Evolutionary conservation across 73 alveolate species (phyloP), one percentile per base, ranked within the genome.

Genomic region (Urostyla sp.): DNA sequence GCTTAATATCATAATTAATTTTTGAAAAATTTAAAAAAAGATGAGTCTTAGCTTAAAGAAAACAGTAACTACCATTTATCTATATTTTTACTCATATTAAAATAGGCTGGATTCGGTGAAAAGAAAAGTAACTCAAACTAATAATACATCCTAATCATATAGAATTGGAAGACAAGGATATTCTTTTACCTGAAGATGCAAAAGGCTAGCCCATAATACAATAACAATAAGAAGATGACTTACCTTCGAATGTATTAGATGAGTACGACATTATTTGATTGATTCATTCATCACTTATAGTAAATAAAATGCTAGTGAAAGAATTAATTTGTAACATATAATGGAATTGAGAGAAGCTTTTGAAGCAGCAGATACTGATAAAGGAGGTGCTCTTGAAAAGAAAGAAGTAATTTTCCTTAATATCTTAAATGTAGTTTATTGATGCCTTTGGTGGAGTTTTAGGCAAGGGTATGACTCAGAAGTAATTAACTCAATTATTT

Each of bases 311-410:
- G 93, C 93, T 1, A 85, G 87, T 31, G 96, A 89, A 46, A 83
- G 60, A 50, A 89, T 89, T 50, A 85, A 72, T 69, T 59, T 83
- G 55, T 75, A 84, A 45, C 94, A 87, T 56, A 79, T 89, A 55
- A 69, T 89, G 88, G 88, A 85, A 54, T 78, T 89, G 43, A 75
- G 94, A 72, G 94, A 89, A 36, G 89, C 88, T 0, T 89, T 89
- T 67, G 91, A 89, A 24, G 89, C 85, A 28, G 92, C 92, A 28
- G 94, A 85, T 37, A 85, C 83, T 35, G 91, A 89, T 54, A 90
- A 89, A 85, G 96, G 91, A 43, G 96, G 96, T 3, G 93, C 96
- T 28, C 75, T 89, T 0, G 89, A 72, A n/a, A 54, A 85, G 15
- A 88, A 85, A 26, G 96, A 89, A 54, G 89, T 77, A 77, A 46